phyloP scores from a whole-genome alignment of 306 rosid genomes.

The Lathyrus aphaca region DNA sequence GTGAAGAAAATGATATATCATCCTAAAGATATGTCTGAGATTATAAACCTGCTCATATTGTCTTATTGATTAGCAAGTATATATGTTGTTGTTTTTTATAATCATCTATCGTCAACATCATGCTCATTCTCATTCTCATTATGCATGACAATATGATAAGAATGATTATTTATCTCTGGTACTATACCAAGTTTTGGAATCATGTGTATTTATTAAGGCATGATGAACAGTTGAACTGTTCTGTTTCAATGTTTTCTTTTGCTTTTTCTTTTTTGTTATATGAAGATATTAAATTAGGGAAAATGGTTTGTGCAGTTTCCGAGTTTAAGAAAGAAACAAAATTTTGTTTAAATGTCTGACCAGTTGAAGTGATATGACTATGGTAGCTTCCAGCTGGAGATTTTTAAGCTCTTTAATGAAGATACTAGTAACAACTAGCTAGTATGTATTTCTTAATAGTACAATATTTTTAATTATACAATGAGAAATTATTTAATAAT shows the following conservation, averaged over 20 bases:
- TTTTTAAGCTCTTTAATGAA: slow-evolving; percentile 5
- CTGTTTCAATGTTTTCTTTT: slow-evolving; percentile 35
- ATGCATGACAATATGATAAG: slow-evolving; percentile 40
- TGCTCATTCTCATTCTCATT: slow-evolving; percentile 42
- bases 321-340: slow-evolving; percentile 16
- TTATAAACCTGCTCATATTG: slow-evolving; percentile 47
- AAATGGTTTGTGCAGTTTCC: slow-evolving; percentile 43
- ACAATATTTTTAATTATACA: background rate
- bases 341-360: background rate
- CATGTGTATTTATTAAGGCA: slow-evolving; percentile 42
- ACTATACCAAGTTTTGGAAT: slow-evolving; percentile 39
- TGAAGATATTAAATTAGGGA: slow-evolving; percentile 23
- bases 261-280: background rate
- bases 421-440: slow-evolving; percentile 7
- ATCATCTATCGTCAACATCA: slow-evolving; percentile 39
- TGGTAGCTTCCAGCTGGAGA: slow-evolving; percentile 36
- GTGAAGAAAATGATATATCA: slow-evolving; percentile 41
- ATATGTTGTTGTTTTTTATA: slow-evolving; percentile 21
- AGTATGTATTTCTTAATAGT: background rate
- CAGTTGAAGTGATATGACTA: slow-evolving; percentile 44
- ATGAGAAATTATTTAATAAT: too few relatives aligned
- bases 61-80: slow-evolving; percentile 49
- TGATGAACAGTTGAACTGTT: slow-evolving; percentile 5
- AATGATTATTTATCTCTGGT: slow-evolving; percentile 44
- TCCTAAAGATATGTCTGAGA: slow-evolving; percentile 48